Conservation (phyloP, 2,329 filamentous ascomycete species). For the Plenodomus tracheiphilus region DNA sequence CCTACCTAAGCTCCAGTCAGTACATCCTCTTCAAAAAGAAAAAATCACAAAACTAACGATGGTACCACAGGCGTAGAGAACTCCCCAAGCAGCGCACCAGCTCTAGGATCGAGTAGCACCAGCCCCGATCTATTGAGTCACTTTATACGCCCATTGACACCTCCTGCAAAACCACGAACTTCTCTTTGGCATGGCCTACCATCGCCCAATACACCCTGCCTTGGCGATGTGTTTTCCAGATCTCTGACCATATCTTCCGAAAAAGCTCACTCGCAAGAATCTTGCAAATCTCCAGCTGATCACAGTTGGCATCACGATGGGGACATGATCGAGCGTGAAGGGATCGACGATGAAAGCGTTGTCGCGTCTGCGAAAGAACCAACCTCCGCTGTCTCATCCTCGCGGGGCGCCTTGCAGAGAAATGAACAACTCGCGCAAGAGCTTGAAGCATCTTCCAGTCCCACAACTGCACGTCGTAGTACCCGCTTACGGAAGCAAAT, state of each 20-base stretch:
- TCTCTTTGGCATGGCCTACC: conserved; percentile 14
- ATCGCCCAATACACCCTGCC: conserved; percentile 10
- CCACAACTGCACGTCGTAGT: conserved; percentile 5
- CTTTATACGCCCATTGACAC: not conserved
- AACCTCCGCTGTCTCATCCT: not conserved
- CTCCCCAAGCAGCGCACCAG: not conserved
- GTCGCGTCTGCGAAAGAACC: not conserved
- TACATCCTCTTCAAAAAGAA: accelerated
- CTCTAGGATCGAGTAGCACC: not conserved
- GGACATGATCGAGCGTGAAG: not conserved
- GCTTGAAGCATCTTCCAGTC: not conserved
- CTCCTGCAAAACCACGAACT: conserved; percentile 1
- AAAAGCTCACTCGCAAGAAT: too few relatives aligned
- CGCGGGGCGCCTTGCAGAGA: too few relatives aligned
- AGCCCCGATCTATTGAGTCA: not conserved
- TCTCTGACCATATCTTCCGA: too few relatives aligned
- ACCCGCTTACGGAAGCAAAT: conserved; percentile 1
- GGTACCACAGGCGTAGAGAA: conserved; percentile 2
- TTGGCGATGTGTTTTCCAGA: not conserved
- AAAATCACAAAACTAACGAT: not conserved
- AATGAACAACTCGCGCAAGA: conserved; percentile 1
- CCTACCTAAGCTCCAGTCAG: conserved; percentile 6
- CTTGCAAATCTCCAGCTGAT: too few relatives aligned
- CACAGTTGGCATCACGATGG: not conserved
- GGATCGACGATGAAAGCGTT: too few relatives aligned